These are phyloP conservation scores for Pyrenophora teres DNA, from an alignment of 2,329 filamentous ascomycete genomes.

Conservation along the genomic window DNA sequence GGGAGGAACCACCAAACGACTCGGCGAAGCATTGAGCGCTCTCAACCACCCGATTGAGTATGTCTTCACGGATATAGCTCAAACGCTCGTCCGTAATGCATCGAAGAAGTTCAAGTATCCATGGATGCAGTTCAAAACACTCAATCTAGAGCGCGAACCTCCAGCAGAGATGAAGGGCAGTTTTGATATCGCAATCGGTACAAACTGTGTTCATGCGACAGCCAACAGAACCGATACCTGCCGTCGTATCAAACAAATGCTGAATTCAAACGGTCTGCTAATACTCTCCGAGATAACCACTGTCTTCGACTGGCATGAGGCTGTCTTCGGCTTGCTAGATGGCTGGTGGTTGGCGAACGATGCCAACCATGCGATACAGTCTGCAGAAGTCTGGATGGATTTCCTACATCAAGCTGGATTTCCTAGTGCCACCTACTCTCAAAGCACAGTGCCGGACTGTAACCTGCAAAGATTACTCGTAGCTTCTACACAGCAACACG, in stretches of 20 bases:
- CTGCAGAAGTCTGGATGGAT: slow-evolving; percentile 12
- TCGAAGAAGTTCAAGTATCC: slow-evolving; percentile 33
- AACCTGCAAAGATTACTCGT: slow-evolving; percentile 11
- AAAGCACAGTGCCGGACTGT: slow-evolving; percentile 2
- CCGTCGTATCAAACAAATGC: slow-evolving; percentile 10
- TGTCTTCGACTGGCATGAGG: slow-evolving; percentile 22
- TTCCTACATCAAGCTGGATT: slow-evolving; percentile 13
- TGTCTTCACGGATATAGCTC: slow-evolving; percentile 49
- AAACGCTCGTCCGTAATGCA: slow-evolving; percentile 45
- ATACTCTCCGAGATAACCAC: slow-evolving; percentile 22
- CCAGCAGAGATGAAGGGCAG: slow-evolving; percentile 1
- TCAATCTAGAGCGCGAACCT: slow-evolving; percentile 33
- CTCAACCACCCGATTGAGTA: slow-evolving; percentile 37
- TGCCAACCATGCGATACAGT: slow-evolving; percentile 11
- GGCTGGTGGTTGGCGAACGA: slow-evolving; percentile 31
- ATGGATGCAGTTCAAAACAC: slow-evolving; percentile 38
- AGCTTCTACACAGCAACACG: slow-evolving; percentile 3
- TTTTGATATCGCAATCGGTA: slow-evolving; percentile 20
- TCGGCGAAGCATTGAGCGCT: slow-evolving; percentile 8
- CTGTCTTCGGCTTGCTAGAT: slow-evolving; percentile 28
- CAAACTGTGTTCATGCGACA: slow-evolving; percentile 33
- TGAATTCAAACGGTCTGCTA: slow-evolving; percentile 17
- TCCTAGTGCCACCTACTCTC: slow-evolving; percentile 8
- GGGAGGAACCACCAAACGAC: slow-evolving; percentile 44
- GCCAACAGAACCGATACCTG: slow-evolving; percentile 7